Evolutionary conservation across 805 yeast species (phyloP), one percentile per base, ranked within the genome.

Genomic region (Wickerhamomyces mucosus): DNA sequence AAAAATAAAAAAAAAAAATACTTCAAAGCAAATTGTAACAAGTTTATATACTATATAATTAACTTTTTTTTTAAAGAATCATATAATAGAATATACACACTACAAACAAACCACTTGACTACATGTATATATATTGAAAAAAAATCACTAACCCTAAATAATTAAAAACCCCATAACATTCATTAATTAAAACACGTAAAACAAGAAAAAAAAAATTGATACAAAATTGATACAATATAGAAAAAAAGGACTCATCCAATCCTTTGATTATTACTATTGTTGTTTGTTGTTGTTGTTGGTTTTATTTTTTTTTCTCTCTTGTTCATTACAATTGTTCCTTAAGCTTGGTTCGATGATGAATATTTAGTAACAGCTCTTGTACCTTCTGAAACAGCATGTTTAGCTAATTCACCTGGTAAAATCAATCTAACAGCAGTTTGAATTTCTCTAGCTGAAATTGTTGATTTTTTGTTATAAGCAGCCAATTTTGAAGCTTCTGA

Each of bases 381-480:
- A 75, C 96, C 96, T 72, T 88, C 97, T 54, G 95, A 81, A 54
- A 86, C 95, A 57, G 96, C 96, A 69, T 88, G 96, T 75, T 86
- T 86, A 51, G 96, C 95, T 61, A 88, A 75, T 73, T 88, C 96
- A 77, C 96, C 96, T 51, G 97, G 97, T 55, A 88, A 78, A 67
- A 88, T 86, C 58, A 88, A 78, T 77, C 96, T 84, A 48, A 88
- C 96, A 51, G 97, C 96, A 52, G 96, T 88, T 74, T 88, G 96
- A 56, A 88, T 88, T 72, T 88, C 96, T 73, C 96, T 85, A 41
- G 96, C 94, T 48, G 96, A 85, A 58, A 89, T 88, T 52, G 97
- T 88, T 39, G 95, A 84, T 71, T 86, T 88, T 75, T 86, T 86
- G 83, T 88, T 88, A 81, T 88, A 88, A 58, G 95, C 95, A 67